These are phyloP conservation scores for Verticillium zaregamsianum DNA, from an alignment of 2,329 filamentous ascomycete species.

Conservation along the genomic window DNA sequence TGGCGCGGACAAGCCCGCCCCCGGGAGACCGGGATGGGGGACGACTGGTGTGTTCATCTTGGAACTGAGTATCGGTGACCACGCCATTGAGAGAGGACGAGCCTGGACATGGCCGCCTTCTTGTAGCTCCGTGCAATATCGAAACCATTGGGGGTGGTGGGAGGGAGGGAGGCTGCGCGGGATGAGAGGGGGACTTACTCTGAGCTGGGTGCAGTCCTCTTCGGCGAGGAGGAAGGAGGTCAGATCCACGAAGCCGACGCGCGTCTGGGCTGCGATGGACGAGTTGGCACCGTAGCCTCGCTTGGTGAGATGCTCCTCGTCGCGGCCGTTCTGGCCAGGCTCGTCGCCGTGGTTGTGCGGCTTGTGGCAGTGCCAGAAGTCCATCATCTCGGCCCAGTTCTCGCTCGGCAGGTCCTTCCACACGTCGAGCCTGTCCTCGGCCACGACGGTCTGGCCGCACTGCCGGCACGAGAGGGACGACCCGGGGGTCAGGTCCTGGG, in stretches of 20 bases:
- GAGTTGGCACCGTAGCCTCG: slow-evolving; percentile 85
- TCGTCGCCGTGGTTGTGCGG: slow-evolving; percentile 54
- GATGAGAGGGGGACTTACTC: slow-evolving; percentile 24
- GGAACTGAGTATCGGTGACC: slow-evolving; percentile 68
- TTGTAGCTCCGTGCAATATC: slow-evolving; percentile 35
- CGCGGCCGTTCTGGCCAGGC: slow-evolving; percentile 10
- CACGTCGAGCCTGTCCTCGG: slow-evolving; percentile 32
- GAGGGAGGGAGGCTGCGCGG: slow-evolving; percentile 11
- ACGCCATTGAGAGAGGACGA: slow-evolving; percentile 44
- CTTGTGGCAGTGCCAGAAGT: slow-evolving; percentile 99
- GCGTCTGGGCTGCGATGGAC: slow-evolving; percentile 59
- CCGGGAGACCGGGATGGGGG: slow-evolving; percentile 7
- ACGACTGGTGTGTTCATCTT: slow-evolving; percentile 40
- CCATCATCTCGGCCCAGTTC: slow-evolving; percentile 99
- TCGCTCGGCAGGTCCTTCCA: slow-evolving; percentile 97
- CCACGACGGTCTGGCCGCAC: slow-evolving; percentile 34
- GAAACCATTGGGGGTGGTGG: background rate
- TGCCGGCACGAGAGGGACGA: slow-evolving; percentile 38
- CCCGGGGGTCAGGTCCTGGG: slow-evolving; percentile 37
- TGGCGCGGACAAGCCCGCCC: slow-evolving; percentile 1
- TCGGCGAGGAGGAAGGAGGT: slow-evolving; percentile 69
- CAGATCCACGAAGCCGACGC: slow-evolving; percentile 76
- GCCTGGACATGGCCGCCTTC: slow-evolving; percentile 58
- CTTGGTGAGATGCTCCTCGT: slow-evolving; percentile 45
- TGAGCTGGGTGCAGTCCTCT: slow-evolving; percentile 53